Base-by-base conservation (phyloP, 2,329 filamentous ascomycete species). In the Cercospora citrullina region DNA sequence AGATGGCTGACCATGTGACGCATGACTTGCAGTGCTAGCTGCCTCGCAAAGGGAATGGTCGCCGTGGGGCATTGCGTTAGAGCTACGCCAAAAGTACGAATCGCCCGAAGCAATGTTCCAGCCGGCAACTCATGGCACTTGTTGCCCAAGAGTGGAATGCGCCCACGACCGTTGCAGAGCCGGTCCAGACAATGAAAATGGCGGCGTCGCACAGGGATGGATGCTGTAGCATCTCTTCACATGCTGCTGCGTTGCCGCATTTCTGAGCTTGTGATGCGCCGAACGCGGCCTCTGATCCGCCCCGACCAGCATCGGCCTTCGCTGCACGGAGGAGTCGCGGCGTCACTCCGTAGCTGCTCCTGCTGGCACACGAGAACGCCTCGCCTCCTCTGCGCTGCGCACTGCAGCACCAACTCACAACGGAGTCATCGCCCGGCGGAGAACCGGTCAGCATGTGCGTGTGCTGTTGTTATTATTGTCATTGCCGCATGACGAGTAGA, bases 1-100 rank as follows among this genome's bases (percentile, higher is more conserved):
- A 42, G 60, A 21, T 14, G 58, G 36, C 45, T n/a, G 53, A 16
- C 26, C 60, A 57, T 39, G 66, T 68, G 66, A 68, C 63, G 66
- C 58, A 68, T 63, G 42, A 57, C 42, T 23, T 33, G 48, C 58
- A 53, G 66, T 65, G 39, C 53, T 65, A 65, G 55, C 28, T 63
- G 65, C n/a, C n/a, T 55, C 33, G 62, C 53, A 67, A 63, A 42
- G 42, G 48, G 66, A 58, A 60, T 36, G 48, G 62, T 62, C 51
- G 45, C 53, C 53, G 53, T 58, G 53, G 53, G 26, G 53, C 53
- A 31, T 23, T 53, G 48, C 48, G 48, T 28, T 42, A 42, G 36
- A 42, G 36, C 36, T 21, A 26, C 45, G 45, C 45, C 45, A 51
- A 26, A 14, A 26, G 18, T n/a, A 42, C 36, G 36, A 42, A 42